Base-by-base conservation (phyloP, 2,329 filamentous ascomycete genomes). In the Claviceps fusiformis region DNA sequence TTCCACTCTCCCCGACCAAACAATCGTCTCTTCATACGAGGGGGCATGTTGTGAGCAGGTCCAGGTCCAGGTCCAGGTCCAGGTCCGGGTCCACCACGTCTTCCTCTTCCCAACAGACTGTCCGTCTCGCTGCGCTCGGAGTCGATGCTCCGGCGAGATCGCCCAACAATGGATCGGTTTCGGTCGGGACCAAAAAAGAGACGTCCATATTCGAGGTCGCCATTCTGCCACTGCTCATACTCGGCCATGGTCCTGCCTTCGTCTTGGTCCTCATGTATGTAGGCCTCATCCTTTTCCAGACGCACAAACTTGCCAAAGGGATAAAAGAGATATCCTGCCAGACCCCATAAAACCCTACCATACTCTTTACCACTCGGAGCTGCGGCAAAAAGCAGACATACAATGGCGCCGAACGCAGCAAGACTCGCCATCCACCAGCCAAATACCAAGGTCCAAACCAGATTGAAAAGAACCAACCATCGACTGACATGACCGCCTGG, bases 211-310 rank as follows among this genome's bases (percentile, higher is more conserved):
- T 98, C 93, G 39, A 98, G 80, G 65, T 98, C 93, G 52, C 93
- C 93, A 66, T 84, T 96, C 72, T 98, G 93, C 93, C 93, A 98
- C 71, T 95, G 90, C 69, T 98, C 93, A 67, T 98, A 98, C 73
- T 98, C 93, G 64, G 89, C 95, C 65, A 98, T 96, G 72, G 91
- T 97, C 65, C 93, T 83, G 24, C 93, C 93, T 71, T 98, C 93
- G 45, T 92, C 91, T 65, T 93, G 83, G 64, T 98, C 93, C 71
- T 98, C 93, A 58, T 96, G 87, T 50, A 89, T 77, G 66, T 98
- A 98, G 47, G 87, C 86, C 65, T 97, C 93, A 62, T 98, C 93
- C 68, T 92, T 88, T 66, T 95, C 86, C 43, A 98, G 79, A 50
- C 90, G 87, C 59, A 98, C 89, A 68, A 95, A 96, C 65, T 95